A percentile compares a stretch with the other conserved stretches of the same genome.
Conservation (phyloP, 208 protist genomes). For the Acanthamoeba polyphaga region DNA sequence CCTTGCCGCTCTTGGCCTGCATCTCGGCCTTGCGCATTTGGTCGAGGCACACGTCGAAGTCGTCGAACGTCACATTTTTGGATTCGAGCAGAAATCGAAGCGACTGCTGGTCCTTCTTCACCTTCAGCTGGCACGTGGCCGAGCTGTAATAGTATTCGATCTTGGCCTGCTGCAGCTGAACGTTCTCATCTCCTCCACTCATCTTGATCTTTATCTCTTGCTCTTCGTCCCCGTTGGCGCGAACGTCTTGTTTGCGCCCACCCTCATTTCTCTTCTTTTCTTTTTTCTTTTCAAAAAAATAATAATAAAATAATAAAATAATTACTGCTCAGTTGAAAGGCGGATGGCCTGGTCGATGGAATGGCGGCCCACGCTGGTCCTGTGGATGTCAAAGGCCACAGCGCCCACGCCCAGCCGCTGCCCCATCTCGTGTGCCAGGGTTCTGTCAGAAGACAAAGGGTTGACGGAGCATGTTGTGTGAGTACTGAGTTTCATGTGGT, state of each 20-base stretch:
- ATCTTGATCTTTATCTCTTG: not conserved
- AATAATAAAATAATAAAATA: not conserved
- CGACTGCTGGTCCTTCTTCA: conserved; percentile 65
- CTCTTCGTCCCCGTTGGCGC: not conserved
- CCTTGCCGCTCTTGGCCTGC: conserved; percentile 68
- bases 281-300: not conserved
- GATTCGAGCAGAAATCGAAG: conserved; percentile 57
- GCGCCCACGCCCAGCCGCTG: not conserved
- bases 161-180: conserved; percentile 36
- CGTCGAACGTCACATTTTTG: conserved; percentile 57
- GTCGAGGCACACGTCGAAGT: conserved; percentile 69
- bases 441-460: not conserved
- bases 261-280: not conserved
- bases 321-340: not conserved
- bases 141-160: conserved; percentile 67
- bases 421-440: not conserved
- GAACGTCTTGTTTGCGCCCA: too few relatives aligned
- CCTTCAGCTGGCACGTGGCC: conserved; percentile 40
- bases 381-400: not conserved
- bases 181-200: not conserved
- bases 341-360: not conserved
- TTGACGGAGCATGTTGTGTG: not conserved
- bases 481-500: not conserved
- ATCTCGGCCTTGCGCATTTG: conserved; percentile 65
- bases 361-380: not conserved